phyloP scores from a whole-genome alignment of 345 rosid species.

The Brassica nigra region DNA sequence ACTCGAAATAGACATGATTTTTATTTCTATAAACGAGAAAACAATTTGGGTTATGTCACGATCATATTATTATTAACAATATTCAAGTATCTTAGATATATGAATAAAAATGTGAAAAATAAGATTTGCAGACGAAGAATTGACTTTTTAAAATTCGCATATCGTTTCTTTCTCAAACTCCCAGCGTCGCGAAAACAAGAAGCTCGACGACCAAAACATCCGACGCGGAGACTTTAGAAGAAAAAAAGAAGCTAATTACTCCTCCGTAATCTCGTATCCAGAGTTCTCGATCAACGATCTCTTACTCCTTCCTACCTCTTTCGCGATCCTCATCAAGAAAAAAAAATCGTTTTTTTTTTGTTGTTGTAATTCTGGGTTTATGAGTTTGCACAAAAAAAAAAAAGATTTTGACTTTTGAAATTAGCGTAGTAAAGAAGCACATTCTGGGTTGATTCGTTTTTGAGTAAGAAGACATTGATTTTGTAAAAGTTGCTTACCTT shows the following conservation, averaged over 20 bases:
- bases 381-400: conserved; percentile 11
- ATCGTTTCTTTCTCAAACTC: conserved; percentile 6
- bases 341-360: background rate
- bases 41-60: background rate
- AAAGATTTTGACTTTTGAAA: conserved; percentile 48
- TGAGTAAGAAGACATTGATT: conserved; percentile 23
- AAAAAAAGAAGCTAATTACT: background rate
- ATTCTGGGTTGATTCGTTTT: conserved; percentile 38
- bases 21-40: background rate
- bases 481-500: conserved; percentile 30
- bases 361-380: background rate
- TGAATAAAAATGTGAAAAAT: background rate
- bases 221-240: conserved; percentile 24
- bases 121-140: background rate
- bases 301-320: background rate
- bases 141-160: conserved; percentile 2
- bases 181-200: conserved; percentile 25
- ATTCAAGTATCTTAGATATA: background rate
- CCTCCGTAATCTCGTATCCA: background rate
- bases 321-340: conserved; percentile 16
- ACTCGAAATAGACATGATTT: background rate
- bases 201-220: conserved; percentile 36
- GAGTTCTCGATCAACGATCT: background rate
- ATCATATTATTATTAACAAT: background rate
- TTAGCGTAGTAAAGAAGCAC: conserved; percentile 51